Evolutionary conservation across 2,329 filamentous ascomycete species (phyloP), one percentile per base, ranked within the genome.

Genomic region (Magnaporthales sp.): DNA sequence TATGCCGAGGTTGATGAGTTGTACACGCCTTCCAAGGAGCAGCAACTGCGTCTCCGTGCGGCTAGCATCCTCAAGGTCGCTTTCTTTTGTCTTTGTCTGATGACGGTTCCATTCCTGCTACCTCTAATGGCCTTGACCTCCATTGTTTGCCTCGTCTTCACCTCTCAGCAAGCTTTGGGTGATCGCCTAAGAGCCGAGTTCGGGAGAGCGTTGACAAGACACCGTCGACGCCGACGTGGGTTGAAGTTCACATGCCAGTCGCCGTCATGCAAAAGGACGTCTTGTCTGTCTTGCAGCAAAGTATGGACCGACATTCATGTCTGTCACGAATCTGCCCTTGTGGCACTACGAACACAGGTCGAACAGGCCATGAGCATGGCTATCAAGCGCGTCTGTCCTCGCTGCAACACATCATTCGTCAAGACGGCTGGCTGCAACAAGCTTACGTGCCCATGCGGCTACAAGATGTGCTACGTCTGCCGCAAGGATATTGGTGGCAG

Each of bases 391-490:
- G 94, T 95, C 10, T 99, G 95, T 75, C 95, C 95, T 9, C 87
- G 90, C 63, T 99, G 95, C 81, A 90, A 91, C 71, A 91, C 93
- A 10, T 91, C 89, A 19, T 98, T 98, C 75, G 91, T 99, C 78
- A 98, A 98, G 77, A 90, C 88, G 7, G 89, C 89, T 29, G 95
- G 95, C 73, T 99, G 95, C 84, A 99, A 99, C 81, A 98, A 98
- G 79, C 84, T 99, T 56, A 94, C 92, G 6, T 98, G 95, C 75
- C 89, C 93, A 19, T 99, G 95, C 77, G 95, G 95, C 9, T 98
- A 98, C 79, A 90, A 91, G 72, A 98, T 98, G 94, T 99, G 95
- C 77, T 99, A 99, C 74, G 87, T 98, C 62, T 99, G 95, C 77
- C 91, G 95, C 56, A 89, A 89, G 71, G 89, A 92, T 72, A 86